Base-by-base conservation (phyloP, 208 protist species). In the Acanthamoeba triangularis region DNA sequence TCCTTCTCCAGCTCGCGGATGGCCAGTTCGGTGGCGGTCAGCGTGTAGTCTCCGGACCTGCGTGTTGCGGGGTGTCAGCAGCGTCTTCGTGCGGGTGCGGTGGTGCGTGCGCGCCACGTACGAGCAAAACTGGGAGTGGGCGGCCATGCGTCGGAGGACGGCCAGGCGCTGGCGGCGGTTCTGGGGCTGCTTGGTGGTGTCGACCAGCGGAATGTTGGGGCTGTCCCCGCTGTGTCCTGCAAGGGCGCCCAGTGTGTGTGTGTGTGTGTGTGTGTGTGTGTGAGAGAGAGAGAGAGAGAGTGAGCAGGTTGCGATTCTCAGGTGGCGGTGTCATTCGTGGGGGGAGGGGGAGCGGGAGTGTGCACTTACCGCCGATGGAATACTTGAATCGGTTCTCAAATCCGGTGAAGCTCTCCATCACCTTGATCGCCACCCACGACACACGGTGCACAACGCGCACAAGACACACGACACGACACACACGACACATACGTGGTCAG, bases 51-150 rank as follows among this genome's bases (percentile, higher is more conserved):
- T 11, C 96, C 96, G 6, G 47, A 69, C 16, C 92, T 95, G 25
- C 97, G 16, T 23, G 72, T 37, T 18, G 10, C 28, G 33, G 35
- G 33, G n/a, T 18, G 44, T 63, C 23, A 0, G 80, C 63, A 33
- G 72, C 72, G 41, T 30, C 37, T 82, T 23, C 20, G 37, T n/a
- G 20, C 72, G 25, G 0, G 56, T 63, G 25, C 3, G 56, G 14
- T 4, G 20, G 82, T 4, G 54, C 4, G 35, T 35, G 16, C 6
- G 30, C 11, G 65, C 35, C 25, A 16, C 98, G 1, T 98, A 98
- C 98, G 97, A 98, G 97, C 98, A 99, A 96, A 98, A 99, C 97
- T 99, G 98, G 61, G 98, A 90, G 96, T 99, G 98, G 61, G 98
- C 98, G 25, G 97, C 56, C 98, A 99, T 99, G 67, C 97, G 97